A percentile compares a stretch with the other conserved stretches of the same genome.
phyloP scores from a whole-genome alignment of 441 rosid genomes.

The Adansonia rubrostipa region DNA sequence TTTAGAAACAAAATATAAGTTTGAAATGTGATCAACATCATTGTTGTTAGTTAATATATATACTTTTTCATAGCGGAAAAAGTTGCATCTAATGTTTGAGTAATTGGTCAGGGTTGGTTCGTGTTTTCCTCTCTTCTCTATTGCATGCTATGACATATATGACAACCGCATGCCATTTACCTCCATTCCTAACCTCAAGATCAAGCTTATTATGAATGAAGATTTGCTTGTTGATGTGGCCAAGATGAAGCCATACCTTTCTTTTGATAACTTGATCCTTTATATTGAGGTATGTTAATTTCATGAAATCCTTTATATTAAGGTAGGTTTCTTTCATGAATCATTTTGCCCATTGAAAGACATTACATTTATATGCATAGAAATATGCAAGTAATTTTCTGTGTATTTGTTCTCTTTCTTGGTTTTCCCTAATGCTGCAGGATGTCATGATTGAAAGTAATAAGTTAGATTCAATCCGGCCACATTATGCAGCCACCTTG shows the following conservation, averaged over 20 bases:
- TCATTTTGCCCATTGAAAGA: neutral
- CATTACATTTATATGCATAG: slow-evolving; percentile 2
- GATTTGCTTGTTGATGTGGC: slow-evolving; percentile 26
- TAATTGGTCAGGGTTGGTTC: slow-evolving; percentile 59
- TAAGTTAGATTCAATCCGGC: slow-evolving; percentile 52
- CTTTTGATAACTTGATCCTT: slow-evolving; percentile 39
- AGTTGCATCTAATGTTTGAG: neutral
- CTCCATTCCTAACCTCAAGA: slow-evolving; percentile 42
- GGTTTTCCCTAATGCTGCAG: slow-evolving; percentile 37
- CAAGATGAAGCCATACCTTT: slow-evolving; percentile 42
- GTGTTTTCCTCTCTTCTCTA: slow-evolving; percentile 36
- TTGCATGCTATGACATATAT: slow-evolving; percentile 59
- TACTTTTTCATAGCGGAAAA: neutral
- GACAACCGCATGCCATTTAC: slow-evolving; percentile 51
- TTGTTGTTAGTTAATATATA: neutral
- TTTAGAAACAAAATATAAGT: neutral
- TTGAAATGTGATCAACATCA: neutral
- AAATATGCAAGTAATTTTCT: slow-evolving; percentile 3
- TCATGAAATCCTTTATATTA: too few relatives aligned
- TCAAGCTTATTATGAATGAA: slow-evolving; percentile 33
- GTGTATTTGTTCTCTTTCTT: neutral
- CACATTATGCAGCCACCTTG: slow-evolving; percentile 51
- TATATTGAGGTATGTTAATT: slow-evolving; percentile 46
- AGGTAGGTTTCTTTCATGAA: neutral
- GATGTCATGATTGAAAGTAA: slow-evolving; percentile 46